Conservation (phyloP, 495 filamentous ascomycete species). For the Pyrenula aspistea region DNA sequence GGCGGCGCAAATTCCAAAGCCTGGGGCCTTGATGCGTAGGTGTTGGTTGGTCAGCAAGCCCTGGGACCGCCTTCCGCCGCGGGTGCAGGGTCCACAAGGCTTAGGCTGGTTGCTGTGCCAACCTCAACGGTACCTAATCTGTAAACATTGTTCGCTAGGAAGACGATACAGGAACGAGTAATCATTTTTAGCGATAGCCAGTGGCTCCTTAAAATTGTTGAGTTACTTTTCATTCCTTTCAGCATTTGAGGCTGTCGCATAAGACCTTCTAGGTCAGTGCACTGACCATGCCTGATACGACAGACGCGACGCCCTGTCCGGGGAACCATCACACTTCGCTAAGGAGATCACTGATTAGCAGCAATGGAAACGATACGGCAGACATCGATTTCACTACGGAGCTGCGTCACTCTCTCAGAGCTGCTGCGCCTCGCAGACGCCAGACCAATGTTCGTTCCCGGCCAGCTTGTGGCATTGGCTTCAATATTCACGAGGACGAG, state of each 20-base stretch:
- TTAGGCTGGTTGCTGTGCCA: not conserved
- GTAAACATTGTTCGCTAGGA: not conserved
- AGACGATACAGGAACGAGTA: too few species aligned
- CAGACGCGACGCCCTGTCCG: not conserved
- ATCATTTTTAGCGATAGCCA: too few species aligned
- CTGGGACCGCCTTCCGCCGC: too few species aligned
- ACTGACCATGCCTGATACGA: not conserved
- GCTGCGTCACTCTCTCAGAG: conserved; percentile 16
- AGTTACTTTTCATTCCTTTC: too few species aligned
- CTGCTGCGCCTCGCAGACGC: conserved; percentile 20
- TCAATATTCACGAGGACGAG: conserved; percentile 24
- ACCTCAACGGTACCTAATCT: not conserved
- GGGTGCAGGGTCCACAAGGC: too few species aligned
- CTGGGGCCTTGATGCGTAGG: too few species aligned
- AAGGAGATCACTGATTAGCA: not conserved
- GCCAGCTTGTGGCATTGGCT: conserved; percentile 2
- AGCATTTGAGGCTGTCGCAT: too few species aligned
- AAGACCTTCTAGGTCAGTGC: too few species aligned
- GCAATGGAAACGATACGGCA: conserved; percentile 15
- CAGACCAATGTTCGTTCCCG: conserved; percentile 10
- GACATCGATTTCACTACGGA: conserved; percentile 28
- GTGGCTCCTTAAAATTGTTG: too few species aligned
- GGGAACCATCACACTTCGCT: not conserved
- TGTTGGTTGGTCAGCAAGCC: too few species aligned
- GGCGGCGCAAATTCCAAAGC: too few species aligned